Conservation (phyloP, 2,329 filamentous ascomycete genomes). For the Monilinia fructicola region DNA sequence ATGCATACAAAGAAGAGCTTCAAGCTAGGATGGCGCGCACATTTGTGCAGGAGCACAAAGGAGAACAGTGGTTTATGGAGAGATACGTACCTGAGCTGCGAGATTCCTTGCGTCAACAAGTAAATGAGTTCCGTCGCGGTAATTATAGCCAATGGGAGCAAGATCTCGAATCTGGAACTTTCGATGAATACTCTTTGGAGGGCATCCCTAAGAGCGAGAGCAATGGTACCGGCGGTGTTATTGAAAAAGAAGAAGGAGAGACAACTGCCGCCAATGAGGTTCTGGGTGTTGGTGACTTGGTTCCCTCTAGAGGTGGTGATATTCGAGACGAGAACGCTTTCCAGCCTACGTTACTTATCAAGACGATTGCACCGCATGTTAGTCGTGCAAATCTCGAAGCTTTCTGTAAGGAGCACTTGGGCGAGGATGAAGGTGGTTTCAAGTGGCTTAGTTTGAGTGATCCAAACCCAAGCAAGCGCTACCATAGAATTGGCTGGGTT, state of each 20-base stretch:
- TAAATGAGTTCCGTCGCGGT: slow-evolving; percentile 76
- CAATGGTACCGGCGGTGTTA: slow-evolving; percentile 77
- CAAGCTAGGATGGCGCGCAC: slow-evolving; percentile 78
- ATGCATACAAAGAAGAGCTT: slow-evolving; percentile 66
- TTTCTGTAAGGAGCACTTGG: slow-evolving; percentile 92
- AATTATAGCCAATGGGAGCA: slow-evolving; percentile 86
- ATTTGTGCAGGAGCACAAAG: slow-evolving; percentile 90
- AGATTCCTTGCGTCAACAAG: slow-evolving; percentile 68
- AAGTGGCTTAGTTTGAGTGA: slow-evolving; percentile 96
- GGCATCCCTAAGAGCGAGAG: slow-evolving; percentile 91
- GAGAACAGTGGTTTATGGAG: slow-evolving; percentile 97
- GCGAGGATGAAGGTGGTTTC: slow-evolving; percentile 87
- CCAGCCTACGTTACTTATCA: slow-evolving; percentile 92
- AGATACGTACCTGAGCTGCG: slow-evolving; percentile 84
- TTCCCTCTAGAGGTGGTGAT: slow-evolving; percentile 80
- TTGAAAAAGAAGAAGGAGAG: slow-evolving; percentile 96
- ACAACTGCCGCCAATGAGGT: slow-evolving; percentile 89
- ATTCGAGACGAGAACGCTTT: slow-evolving; percentile 84
- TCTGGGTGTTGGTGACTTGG: slow-evolving; percentile 84
- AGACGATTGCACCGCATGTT: slow-evolving; percentile 95
- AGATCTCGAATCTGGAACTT: slow-evolving; percentile 79
- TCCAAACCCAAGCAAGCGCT: slow-evolving; percentile 94
- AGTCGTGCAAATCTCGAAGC: slow-evolving; percentile 89
- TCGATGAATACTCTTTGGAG: slow-evolving; percentile 93
- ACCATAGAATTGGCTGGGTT: slow-evolving; percentile 97